Evolutionary conservation across 352 stramenopile genomes (phyloP).

Genomic region (Phytophthora cactorum): DNA sequence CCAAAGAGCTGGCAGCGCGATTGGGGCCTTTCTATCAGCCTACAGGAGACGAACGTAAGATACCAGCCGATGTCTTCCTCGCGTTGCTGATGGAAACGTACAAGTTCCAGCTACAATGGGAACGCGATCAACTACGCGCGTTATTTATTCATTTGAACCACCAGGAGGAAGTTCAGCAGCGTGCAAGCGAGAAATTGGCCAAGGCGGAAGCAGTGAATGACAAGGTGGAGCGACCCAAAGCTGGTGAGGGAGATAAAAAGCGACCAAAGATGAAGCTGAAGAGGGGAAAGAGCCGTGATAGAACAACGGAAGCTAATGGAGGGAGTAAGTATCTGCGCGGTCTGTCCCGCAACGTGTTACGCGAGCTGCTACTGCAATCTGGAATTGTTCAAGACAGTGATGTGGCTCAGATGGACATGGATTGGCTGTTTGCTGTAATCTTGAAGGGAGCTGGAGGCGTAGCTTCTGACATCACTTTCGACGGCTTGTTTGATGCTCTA

Average conservation of each 20-base stretch:
- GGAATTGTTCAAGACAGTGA: constrained; percentile 42
- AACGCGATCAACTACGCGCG: constrained; percentile 41
- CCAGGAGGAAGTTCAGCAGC: constrained; percentile 25
- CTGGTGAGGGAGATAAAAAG: constrained; percentile 11
- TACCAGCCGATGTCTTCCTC: constrained; percentile 57
- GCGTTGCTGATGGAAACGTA: constrained; percentile 55
- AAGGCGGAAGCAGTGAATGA: not conserved
- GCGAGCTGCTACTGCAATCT: constrained; percentile 44
- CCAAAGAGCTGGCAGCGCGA: constrained; percentile 39
- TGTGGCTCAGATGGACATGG: constrained; percentile 41
- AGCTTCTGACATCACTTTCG: constrained; percentile 46
- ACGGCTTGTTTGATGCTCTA: constrained; percentile 42
- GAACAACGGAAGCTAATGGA: constrained; percentile 4
- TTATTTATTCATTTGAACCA: constrained; percentile 58
- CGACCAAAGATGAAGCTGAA: constrained; percentile 32
- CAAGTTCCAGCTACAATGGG: constrained; percentile 52
- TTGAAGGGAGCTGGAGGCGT: constrained; percentile 28
- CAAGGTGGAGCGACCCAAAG: constrained; percentile 2
- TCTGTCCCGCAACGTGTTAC: constrained; percentile 43
- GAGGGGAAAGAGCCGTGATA: constrained; percentile 32
- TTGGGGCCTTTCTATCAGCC: constrained; percentile 59
- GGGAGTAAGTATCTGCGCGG: constrained; percentile 50
- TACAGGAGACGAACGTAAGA: constrained; percentile 63
- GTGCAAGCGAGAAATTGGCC: constrained; percentile 17
- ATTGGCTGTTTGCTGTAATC: constrained; percentile 46